Base-by-base conservation (phyloP, 2,329 filamentous ascomycete species). In the Scedosporium apiospermum region DNA sequence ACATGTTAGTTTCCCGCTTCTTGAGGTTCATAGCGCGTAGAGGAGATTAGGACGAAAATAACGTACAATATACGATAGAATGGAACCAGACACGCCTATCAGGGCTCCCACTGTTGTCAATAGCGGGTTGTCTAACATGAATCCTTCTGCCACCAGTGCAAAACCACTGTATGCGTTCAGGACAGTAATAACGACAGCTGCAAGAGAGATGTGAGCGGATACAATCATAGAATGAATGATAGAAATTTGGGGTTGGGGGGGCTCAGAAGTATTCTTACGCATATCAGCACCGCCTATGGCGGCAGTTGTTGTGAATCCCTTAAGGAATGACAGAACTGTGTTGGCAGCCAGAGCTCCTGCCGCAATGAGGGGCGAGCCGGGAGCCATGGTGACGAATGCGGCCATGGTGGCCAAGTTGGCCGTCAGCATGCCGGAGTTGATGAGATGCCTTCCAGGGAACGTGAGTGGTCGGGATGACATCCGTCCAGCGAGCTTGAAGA, bases 281-380 rank as follows among this genome's bases (percentile, higher is more conserved):
- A 96, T 96, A 70, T 96, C 92, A 12, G 91, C 91, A n/a, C 91
- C 92, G 23, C 92, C 92, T 69, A 96, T 96, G 0, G 90, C 90
- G 1, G 91, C 83, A 0, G 92, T 96, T 0, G 91, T 96, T 0
- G 91, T 96, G 70, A 86, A 96, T 6, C 92, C 92, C 72, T 96
- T 93, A 65, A 89, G 77, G 73, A 96, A 96, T 64, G 89, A 93
- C 26, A 96, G 77, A 0, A 84, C 77, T 0, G 91, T 87, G 71
- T 90, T 96, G 49, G 88, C 89, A 27, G 87, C 85, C 1, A 96
- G 77, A 57, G 90, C 92, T 1, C 85, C 85, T 0, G 91, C 91
- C 6, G 91, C 92, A 67, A 96, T 88, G 63, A 86, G 77, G 1
- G 91, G 91, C 1, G 88, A 87, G 1, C 88, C 90, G 0, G 91